Conservation (phyloP, 2,329 filamentous ascomycete species). For the Didymella segeticola region DNA sequence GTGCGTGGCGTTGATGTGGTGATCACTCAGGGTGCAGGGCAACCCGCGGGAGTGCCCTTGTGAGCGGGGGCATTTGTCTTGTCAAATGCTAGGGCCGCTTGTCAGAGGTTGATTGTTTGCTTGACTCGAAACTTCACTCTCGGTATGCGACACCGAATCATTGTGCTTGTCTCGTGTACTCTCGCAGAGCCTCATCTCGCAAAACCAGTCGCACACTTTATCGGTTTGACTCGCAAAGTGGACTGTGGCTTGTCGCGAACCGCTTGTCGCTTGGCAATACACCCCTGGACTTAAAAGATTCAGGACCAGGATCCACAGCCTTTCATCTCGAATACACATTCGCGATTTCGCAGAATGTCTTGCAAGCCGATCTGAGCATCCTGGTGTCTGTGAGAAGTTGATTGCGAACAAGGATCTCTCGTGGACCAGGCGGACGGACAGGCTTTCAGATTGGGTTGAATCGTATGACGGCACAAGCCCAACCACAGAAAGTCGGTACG, state of each 20-base stretch:
- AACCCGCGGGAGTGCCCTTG: neutral
- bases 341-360: neutral
- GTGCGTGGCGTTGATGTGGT: neutral
- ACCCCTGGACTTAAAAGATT: slow-evolving; percentile 12
- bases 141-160: slow-evolving; percentile 3
- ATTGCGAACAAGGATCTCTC: slow-evolving; percentile 16
- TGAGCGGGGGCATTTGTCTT: neutral
- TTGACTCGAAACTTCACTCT: slow-evolving; percentile 8
- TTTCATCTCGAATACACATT: slow-evolving; percentile 15
- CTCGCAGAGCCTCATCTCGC: slow-evolving; percentile 17
- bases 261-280: slow-evolving; percentile 14
- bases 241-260: slow-evolving; percentile 15
- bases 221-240: slow-evolving; percentile 19
- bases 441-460: slow-evolving; percentile 12
- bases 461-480: slow-evolving; percentile 16
- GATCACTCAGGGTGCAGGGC: slow-evolving; percentile 1
- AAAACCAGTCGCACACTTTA: slow-evolving; percentile 15
- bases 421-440: neutral
- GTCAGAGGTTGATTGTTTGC: slow-evolving; percentile 9
- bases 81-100: neutral
- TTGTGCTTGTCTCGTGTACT: slow-evolving; percentile 3
- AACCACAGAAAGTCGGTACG: slow-evolving; percentile 12
- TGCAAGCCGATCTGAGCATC: neutral
- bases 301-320: slow-evolving; percentile 14
- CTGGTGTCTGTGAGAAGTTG: slow-evolving; percentile 18